Conservation (phyloP, 129 eudicot genomes). For the Tanacetum coccineum region DNA sequence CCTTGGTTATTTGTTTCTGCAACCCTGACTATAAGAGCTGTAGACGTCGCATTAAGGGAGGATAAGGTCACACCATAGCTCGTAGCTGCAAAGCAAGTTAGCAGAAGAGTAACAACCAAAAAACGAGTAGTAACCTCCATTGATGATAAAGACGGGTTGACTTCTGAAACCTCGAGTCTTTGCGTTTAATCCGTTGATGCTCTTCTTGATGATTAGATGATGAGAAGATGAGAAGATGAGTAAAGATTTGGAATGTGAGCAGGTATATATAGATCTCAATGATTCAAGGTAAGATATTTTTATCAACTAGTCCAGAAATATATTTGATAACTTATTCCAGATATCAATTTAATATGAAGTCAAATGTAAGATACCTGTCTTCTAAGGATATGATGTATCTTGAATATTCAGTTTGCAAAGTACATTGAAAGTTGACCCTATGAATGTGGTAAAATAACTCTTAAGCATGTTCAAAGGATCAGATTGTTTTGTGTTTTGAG, state of each 20-base stretch:
- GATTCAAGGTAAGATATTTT: slow-evolving; percentile 21
- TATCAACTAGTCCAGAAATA: slow-evolving; percentile 3
- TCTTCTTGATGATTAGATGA: slow-evolving; percentile 19
- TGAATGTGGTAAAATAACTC: slow-evolving; percentile 28
- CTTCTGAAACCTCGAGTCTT: slow-evolving; percentile 14
- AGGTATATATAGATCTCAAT: slow-evolving; percentile 30
- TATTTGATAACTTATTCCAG: neutral
- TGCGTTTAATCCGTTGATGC: slow-evolving; percentile 15
- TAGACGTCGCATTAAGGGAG: slow-evolving; percentile 40
- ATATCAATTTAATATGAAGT: slow-evolving; percentile 20
- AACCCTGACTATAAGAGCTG: slow-evolving; percentile 50
- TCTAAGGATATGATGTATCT: slow-evolving; percentile 13
- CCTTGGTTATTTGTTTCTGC: slow-evolving; percentile 37
- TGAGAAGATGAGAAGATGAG: slow-evolving; percentile 30
- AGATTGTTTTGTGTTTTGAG: slow-evolving; percentile 27
- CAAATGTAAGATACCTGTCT: slow-evolving; percentile 26
- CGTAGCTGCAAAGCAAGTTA: slow-evolving; percentile 34
- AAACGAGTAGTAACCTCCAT: slow-evolving; percentile 39
- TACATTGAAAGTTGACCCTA: slow-evolving; percentile 21
- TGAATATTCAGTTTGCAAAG: slow-evolving; percentile 1
- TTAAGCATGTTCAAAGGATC: slow-evolving; percentile 34
- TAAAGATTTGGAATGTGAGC: slow-evolving; percentile 8
- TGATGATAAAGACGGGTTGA: slow-evolving; percentile 18
- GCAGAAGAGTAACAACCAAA: slow-evolving; percentile 26
- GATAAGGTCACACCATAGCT: slow-evolving; percentile 37